Evolutionary conservation across 2,329 filamentous ascomycete species (phyloP), one percentile per base, ranked within the genome.

Genomic region (Trichoderma lentiforme): DNA sequence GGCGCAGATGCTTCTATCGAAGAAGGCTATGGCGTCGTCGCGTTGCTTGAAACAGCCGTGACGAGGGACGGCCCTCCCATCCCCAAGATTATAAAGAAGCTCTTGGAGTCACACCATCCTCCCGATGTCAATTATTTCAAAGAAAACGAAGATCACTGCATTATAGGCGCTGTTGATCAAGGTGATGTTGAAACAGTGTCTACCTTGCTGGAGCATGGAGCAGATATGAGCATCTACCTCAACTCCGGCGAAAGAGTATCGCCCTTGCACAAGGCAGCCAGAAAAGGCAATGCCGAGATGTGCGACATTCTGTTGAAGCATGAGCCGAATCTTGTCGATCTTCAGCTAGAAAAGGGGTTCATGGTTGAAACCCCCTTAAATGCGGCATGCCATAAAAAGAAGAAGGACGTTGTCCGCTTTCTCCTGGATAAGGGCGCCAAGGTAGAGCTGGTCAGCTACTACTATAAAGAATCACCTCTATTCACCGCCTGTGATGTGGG

Each of bases 1-100:
- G 76, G 77, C 0, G 77, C 76, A 9, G 77, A 78, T 39, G 74
- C 77, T 3, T 77, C 75, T 0, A 56, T 73, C 1, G 76, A 78
- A 39, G 76, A 78, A 57, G 77, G 73, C 3, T 73, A 73, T 14
- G 71, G 70, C 2, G 30, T 73, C 7, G 36, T 51, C 1, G 73
- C 76, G 4, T 71, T 74, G 1, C 70, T 77, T 0, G 61, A 67
- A 14, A 58, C 70, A 14, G 74, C 75, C 14, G 51, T 76, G 47
- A 34, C 51, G 34, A 70, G 47, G 5, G 32, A 39, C 0, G 57
- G 21, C 8, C 56, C 70, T 14, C 56, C 71, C 6, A 63, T 65
- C 11, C 57, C 71, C 12, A 61, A 73, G 7, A 72, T 72, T n/a
- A 43, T 75, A 26, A 65, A 61, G 24, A 47, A 71, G 15, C 73